Evolutionary conservation across 1,139 yeast species (phyloP).

Genomic region (Hemisphaericaspora xylofermentans): DNA sequence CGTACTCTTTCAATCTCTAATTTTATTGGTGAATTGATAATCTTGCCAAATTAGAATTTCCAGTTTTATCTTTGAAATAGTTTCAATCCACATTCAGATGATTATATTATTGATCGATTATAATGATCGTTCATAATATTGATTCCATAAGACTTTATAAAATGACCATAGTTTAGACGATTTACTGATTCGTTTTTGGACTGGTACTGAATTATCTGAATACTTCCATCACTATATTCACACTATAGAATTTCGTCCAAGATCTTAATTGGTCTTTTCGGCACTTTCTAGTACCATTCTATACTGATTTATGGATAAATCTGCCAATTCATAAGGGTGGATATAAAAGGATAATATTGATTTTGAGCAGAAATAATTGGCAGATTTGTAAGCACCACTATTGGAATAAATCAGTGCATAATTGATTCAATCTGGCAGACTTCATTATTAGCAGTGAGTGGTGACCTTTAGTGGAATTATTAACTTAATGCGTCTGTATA

Average conservation of each 20-base stretch:
- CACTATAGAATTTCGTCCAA: slow-evolving; percentile 48
- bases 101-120: no score
- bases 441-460: slow-evolving; percentile 26
- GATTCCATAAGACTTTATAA: slow-evolving; percentile 70
- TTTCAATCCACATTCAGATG: slow-evolving; percentile 67
- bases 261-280: slow-evolving; percentile 55
- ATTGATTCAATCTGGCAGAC: slow-evolving; percentile 64
- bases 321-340: slow-evolving; percentile 61
- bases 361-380: slow-evolving; percentile 63
- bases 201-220: slow-evolving; percentile 46
- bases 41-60: slow-evolving; percentile 63
- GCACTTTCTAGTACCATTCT: slow-evolving; percentile 57
- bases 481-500: slow-evolving; percentile 66
- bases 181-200: slow-evolving; percentile 60
- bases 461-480: slow-evolving; percentile 62
- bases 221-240: slow-evolving; percentile 24
- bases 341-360: slow-evolving; percentile 72
- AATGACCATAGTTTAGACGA: slow-evolving; percentile 69
- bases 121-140: slow-evolving; percentile 53
- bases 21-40: slow-evolving; percentile 31
- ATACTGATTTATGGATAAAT: slow-evolving; percentile 72
- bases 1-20: slow-evolving; percentile 57
- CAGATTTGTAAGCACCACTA: slow-evolving; percentile 55
- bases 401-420: slow-evolving; percentile 68
- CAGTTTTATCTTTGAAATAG: slow-evolving; percentile 68